Percentiles rank a stretch among this genome's conserved stretches.
Evolutionary conservation across 495 filamentous ascomycete genomes (phyloP).

Genomic region (Penicillium bialowiezense): DNA sequence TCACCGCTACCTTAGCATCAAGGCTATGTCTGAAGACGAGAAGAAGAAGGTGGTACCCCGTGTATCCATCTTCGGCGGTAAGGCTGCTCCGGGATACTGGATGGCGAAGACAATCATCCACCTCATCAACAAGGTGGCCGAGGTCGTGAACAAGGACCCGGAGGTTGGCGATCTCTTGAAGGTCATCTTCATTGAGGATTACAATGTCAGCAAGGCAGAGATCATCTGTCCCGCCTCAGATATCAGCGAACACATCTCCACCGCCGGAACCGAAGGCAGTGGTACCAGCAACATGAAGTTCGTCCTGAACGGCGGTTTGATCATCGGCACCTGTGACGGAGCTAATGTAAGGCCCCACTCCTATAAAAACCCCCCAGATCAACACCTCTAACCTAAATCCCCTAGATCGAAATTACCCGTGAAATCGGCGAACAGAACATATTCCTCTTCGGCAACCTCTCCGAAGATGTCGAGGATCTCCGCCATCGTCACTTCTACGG

Average conservation of each 20-base stretch:
- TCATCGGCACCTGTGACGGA: constrained; percentile 97
- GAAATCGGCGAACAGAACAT: constrained; percentile 96
- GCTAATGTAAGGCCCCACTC: constrained; percentile 75
- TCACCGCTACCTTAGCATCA: constrained; percentile 87
- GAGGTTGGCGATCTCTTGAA: constrained; percentile 94
- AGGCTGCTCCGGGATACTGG: constrained; percentile 98
- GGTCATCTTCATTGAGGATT: constrained; percentile 96
- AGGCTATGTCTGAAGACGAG: constrained; percentile 77
- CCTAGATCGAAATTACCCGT: constrained; percentile 92
- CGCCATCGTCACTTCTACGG: constrained; percentile 88
- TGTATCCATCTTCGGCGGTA: constrained; percentile 96
- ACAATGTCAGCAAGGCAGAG: constrained; percentile 99
- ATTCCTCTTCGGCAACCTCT: constrained; percentile 95
- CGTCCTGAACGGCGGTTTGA: constrained; percentile 91
- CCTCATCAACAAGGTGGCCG: constrained; percentile 86
- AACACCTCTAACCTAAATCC: constrained; percentile 9
- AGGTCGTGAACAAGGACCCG: constrained; percentile 86
- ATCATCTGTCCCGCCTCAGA: constrained; percentile 93
- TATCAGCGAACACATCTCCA: constrained; percentile 98
- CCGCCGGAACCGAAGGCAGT: constrained; percentile 83
- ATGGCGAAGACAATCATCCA: constrained; percentile 99
- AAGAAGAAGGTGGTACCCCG: constrained; percentile 86
- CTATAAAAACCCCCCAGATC: background rate
- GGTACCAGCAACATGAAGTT: constrained; percentile 95
- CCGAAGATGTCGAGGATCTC: constrained; percentile 95